Evolutionary conservation across 306 rosid genomes (phyloP).

Genomic region (Lathyrus aphaca): DNA sequence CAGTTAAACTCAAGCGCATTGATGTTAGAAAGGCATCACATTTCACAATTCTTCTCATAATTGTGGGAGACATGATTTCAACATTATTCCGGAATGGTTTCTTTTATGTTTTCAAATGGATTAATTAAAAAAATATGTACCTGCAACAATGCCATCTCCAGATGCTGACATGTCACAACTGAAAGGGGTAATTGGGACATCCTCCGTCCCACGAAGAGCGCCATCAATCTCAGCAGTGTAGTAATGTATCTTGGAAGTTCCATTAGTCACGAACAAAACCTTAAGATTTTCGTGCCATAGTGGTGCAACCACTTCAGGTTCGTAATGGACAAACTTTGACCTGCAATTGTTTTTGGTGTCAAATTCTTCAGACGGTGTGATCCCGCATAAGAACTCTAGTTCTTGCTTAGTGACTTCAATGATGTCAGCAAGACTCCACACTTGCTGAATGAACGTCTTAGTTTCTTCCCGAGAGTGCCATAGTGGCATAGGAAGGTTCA

Average conservation of each 20-base stretch:
- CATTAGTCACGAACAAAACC: conserved; percentile 94
- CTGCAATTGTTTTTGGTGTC: conserved; percentile 77
- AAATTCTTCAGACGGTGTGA: conserved; percentile 79
- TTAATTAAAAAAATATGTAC: conserved; percentile 45
- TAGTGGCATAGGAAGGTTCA: conserved; percentile 88
- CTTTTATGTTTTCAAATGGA: conserved; percentile 23
- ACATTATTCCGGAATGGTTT: conserved; percentile 12
- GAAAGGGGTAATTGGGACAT: conserved; percentile 78
- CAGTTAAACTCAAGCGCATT: conserved; percentile 1
- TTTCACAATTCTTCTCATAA: conserved; percentile 17
- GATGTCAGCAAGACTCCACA: conserved; percentile 85
- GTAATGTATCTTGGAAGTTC: conserved; percentile 94
- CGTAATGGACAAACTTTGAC: conserved; percentile 81
- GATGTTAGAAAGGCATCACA: conserved; percentile 24
- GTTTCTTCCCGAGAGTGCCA: conserved; percentile 90
- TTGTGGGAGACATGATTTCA: conserved; percentile 10
- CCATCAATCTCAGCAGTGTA: conserved; percentile 78
- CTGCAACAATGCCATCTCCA: conserved; percentile 95
- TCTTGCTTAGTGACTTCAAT: conserved; percentile 98
- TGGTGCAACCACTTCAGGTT: conserved; percentile 62
- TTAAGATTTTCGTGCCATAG: conserved; percentile 89
- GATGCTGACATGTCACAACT: conserved; percentile 89
- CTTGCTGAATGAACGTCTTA: conserved; percentile 65
- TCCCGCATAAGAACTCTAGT: conserved; percentile 86
- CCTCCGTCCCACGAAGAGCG: conserved; percentile 86